These are phyloP conservation scores for Acanthamoeba royreba DNA, from an alignment of 208 protist genomes.

Conservation along the genomic window DNA sequence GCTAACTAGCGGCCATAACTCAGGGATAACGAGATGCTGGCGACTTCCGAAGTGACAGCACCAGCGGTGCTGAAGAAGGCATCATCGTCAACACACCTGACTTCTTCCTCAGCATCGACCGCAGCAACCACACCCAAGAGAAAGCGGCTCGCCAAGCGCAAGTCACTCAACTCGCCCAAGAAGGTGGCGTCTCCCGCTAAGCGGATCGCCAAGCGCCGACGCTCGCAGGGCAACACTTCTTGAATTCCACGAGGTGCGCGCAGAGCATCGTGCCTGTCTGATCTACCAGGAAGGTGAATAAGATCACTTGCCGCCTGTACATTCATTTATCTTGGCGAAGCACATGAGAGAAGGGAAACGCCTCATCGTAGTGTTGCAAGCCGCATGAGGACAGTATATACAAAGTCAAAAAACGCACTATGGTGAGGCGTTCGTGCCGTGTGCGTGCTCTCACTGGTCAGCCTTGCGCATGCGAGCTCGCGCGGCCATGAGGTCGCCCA, in stretches of 20 bases:
- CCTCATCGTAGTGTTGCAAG: too few relatives aligned
- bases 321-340: too few relatives aligned
- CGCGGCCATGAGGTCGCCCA: background rate
- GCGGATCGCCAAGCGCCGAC: slow-evolving; percentile 1
- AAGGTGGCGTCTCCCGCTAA: slow-evolving; percentile 2
- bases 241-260: background rate
- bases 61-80: background rate
- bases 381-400: too few relatives aligned
- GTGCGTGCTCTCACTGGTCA: background rate
- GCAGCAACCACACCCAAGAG: background rate
- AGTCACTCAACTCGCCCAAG: slow-evolving; percentile 37
- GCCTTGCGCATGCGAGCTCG: background rate
- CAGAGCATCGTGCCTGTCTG: background rate
- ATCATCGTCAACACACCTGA: background rate
- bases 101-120: background rate
- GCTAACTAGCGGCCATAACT: background rate
- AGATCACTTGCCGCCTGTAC: too few relatives aligned
- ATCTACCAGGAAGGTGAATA: too few relatives aligned
- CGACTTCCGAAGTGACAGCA: background rate
- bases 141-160: background rate
- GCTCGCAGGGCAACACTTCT: background rate
- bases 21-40: background rate
- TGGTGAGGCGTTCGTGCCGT: background rate
- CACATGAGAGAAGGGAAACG: too few relatives aligned
- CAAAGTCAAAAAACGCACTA: too few relatives aligned